A percentile compares a stretch with the other conserved stretches of the same genome.
These are phyloP conservation scores for Lichtheimia corymbifera DNA, from an alignment of 371 early-diverging fungal species.

Conservation along the genomic window DNA sequence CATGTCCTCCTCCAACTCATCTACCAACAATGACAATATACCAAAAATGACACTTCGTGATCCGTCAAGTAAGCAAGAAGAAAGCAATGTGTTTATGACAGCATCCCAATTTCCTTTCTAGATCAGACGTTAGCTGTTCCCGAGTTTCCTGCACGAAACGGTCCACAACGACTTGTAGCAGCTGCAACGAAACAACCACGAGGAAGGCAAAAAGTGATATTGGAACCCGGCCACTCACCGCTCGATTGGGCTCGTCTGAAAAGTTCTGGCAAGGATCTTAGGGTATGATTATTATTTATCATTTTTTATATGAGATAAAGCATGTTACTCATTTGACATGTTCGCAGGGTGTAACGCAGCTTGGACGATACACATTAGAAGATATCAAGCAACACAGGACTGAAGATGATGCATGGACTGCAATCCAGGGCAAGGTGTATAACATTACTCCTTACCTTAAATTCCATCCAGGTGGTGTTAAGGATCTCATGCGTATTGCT, in stretches of 20 bases:
- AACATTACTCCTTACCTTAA: conserved; percentile 93
- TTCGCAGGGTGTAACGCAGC: conserved; percentile 47
- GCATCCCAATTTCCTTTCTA: conserved; percentile 8
- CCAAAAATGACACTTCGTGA: conserved; percentile 19
- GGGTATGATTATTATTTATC: conserved; percentile 41
- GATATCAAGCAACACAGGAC: conserved; percentile 83
- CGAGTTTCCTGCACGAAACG: conserved; percentile 49
- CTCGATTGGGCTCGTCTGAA: conserved; percentile 92
- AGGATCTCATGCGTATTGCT: conserved; percentile 90
- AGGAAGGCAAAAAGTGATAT: conserved; percentile 74
- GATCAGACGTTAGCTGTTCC: conserved; percentile 40
- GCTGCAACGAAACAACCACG: conserved; percentile 52
- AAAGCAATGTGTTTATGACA: neutral
- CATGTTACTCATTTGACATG: conserved; percentile 1
- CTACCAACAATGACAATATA: neutral
- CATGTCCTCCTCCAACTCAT: conserved; percentile 4
- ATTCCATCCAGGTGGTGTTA: conserved; percentile 92
- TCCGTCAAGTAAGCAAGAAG: conserved; percentile 15
- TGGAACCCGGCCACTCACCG: conserved; percentile 90
- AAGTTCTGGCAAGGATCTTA: conserved; percentile 73
- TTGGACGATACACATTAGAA: conserved; percentile 68
- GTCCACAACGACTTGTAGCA: conserved; percentile 52
- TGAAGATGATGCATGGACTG: conserved; percentile 91
- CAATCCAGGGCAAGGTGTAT: conserved; percentile 90
- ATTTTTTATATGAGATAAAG: neutral